phyloP scores from a whole-genome alignment of 352 stramenopile genomes.

The Phytopythium ostracodes region DNA sequence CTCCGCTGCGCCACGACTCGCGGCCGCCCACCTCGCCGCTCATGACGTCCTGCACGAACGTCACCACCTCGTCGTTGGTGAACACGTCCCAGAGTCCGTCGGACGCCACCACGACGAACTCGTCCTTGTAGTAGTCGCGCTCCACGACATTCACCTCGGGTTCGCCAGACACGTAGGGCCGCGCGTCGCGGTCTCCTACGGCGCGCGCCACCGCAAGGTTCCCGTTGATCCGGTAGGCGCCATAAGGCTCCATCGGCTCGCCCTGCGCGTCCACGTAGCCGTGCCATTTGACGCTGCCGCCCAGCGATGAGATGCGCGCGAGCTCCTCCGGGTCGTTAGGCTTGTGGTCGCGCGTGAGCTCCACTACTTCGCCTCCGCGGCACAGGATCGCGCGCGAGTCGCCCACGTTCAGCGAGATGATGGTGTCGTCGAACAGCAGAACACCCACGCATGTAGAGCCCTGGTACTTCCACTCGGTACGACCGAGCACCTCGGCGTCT shows the following conservation, averaged over 20 bases:
- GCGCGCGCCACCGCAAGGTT: constrained; percentile 90
- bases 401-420: constrained; percentile 91
- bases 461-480: constrained; percentile 75
- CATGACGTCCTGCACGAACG: constrained; percentile 90
- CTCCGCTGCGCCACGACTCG: constrained; percentile 76
- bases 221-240: constrained; percentile 90
- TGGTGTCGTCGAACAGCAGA: constrained; percentile 68
- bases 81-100: constrained; percentile 95
- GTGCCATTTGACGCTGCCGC: constrained; percentile 88
- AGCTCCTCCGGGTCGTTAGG: constrained; percentile 81
- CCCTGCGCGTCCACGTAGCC: constrained; percentile 82
- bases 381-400: constrained; percentile 94
- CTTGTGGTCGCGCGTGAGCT: constrained; percentile 89
- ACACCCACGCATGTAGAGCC: constrained; percentile 75
- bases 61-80: constrained; percentile 86
- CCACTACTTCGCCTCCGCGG: constrained; percentile 59
- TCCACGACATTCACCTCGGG: constrained; percentile 78
- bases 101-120: constrained; percentile 92
- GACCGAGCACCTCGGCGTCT: constrained; percentile 53
- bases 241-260: constrained; percentile 86
- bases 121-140: constrained; percentile 72
- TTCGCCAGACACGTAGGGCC: constrained; percentile 82
- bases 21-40: constrained; percentile 74
- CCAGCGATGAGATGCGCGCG: constrained; percentile 68
- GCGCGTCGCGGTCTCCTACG: constrained; percentile 87